Conservation (phyloP, 257 asterid species). For the Solanum pennellii region DNA sequence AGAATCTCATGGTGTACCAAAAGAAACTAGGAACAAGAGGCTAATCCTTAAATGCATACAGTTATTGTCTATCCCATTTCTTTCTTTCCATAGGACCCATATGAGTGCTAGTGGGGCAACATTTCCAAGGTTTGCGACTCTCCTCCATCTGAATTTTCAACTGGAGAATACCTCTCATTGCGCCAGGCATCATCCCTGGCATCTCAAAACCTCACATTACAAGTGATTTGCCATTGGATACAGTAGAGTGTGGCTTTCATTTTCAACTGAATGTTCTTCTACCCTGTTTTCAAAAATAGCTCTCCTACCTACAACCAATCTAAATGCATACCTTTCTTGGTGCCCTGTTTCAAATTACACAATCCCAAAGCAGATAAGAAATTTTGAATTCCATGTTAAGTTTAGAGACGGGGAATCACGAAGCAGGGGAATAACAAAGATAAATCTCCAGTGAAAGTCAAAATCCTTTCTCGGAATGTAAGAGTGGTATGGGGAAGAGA, state of each 20-base stretch:
- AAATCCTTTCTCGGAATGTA: too few relatives aligned
- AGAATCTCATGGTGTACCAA: neutral
- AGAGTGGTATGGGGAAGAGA: too few relatives aligned
- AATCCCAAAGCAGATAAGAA: too few relatives aligned
- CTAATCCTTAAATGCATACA: neutral
- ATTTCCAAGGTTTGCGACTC: neutral
- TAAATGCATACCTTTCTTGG: neutral
- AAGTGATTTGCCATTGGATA: neutral
- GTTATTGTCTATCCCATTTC: neutral
- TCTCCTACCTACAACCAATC: neutral
- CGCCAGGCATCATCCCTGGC: neutral
- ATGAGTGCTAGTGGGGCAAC: neutral
- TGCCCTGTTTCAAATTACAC: neutral
- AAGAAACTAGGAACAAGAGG: neutral
- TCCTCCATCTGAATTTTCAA: neutral
- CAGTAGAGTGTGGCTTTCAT: neutral
- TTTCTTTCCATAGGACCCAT: neutral
- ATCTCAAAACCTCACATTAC: neutral
- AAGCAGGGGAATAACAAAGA: too few relatives aligned
- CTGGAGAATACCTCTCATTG: neutral
- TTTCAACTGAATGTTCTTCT: neutral
- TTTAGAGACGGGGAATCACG: too few relatives aligned
- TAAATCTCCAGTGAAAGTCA: too few relatives aligned
- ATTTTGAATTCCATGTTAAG: too few relatives aligned
- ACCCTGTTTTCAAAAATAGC: neutral